Evolutionary conservation across 2,329 filamentous ascomycete genomes (phyloP).

Genomic region (Stachybotrys elegans): DNA sequence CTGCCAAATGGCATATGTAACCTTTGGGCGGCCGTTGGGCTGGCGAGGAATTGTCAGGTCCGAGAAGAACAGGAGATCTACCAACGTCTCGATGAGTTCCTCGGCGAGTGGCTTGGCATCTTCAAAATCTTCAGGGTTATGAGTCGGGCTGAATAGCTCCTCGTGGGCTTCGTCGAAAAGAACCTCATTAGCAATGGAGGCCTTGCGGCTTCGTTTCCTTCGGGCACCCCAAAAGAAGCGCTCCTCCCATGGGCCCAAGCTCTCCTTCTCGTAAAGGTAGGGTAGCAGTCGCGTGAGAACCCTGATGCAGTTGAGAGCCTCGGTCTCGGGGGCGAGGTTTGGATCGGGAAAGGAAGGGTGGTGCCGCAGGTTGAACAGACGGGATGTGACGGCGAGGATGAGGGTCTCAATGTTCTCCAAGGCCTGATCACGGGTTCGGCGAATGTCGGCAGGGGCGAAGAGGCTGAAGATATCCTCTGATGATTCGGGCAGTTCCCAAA

Average conservation of each 20-base stretch:
- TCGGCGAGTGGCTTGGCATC: constrained; percentile 84
- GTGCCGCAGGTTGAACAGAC: constrained; percentile 75
- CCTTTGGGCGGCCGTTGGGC: constrained; percentile 67
- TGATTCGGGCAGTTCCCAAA: constrained; percentile 95
- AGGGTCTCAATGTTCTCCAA: constrained; percentile 87
- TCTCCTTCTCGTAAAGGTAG: constrained; percentile 86
- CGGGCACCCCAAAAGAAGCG: constrained; percentile 85
- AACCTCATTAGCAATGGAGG: constrained; percentile 65
- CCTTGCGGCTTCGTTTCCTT: constrained; percentile 64
- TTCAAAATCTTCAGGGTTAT: constrained; percentile 62
- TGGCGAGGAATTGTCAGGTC: constrained; percentile 80
- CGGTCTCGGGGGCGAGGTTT: constrained; percentile 76
- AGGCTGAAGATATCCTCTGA: constrained; percentile 95
- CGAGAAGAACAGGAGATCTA: constrained; percentile 87
- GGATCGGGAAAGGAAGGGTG: constrained; percentile 87
- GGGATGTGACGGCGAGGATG: constrained; percentile 75
- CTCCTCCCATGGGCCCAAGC: constrained; percentile 80
- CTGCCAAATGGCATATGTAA: constrained; percentile 95
- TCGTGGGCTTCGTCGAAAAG: constrained; percentile 74
- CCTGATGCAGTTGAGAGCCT: constrained; percentile 93
- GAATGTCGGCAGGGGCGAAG: constrained; percentile 84
- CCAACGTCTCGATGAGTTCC: constrained; percentile 83
- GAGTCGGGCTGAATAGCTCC: constrained; percentile 41
- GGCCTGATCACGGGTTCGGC: constrained; percentile 78
- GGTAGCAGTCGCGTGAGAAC: constrained; percentile 85